Conservation (phyloP, 257 asterid genomes). For the Cordia subcordata region DNA sequence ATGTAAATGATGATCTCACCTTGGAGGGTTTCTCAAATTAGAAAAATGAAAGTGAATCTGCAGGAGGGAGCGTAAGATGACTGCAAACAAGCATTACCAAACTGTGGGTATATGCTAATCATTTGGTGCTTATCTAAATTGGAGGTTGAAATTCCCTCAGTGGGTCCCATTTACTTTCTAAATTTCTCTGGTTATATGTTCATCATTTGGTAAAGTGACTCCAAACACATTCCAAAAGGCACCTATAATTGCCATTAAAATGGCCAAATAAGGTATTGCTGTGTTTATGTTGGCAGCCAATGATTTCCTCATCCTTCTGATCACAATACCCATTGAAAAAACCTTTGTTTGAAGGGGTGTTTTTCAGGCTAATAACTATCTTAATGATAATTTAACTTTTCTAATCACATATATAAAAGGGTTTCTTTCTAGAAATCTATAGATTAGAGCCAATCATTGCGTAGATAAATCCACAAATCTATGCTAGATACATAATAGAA, state of each 20-base stretch:
- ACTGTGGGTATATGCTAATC: constrained; percentile 8
- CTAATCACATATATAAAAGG: constrained; percentile 1
- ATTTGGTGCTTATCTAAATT: constrained; percentile 24
- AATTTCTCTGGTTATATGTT: constrained; percentile 2
- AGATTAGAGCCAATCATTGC: constrained; percentile 41
- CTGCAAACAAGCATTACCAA: constrained; percentile 4
- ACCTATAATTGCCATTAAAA: constrained; percentile 32
- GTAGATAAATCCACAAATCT: constrained; percentile 1
- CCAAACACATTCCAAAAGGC: constrained; percentile 46
- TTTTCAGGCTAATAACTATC: constrained; percentile 35
- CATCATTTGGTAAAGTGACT: constrained; percentile 52
- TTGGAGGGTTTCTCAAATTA: neutral
- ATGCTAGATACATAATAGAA: no score
- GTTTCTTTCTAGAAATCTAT: constrained; percentile 19
- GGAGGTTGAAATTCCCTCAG: neutral
- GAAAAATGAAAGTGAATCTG: constrained; percentile 1
- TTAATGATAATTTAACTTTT: constrained; percentile 28
- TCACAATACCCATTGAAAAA: constrained; percentile 11
- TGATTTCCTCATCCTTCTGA: constrained; percentile 46
- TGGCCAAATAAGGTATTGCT: constrained; percentile 7
- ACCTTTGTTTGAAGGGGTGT: constrained; percentile 4
- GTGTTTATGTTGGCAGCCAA: constrained; percentile 43
- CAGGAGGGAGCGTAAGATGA: no score
- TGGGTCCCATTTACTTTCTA: constrained; percentile 9
- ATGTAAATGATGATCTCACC: no score